Conservation (phyloP, 2,329 filamentous ascomycete species). For the Colletotrichum australisinense region DNA sequence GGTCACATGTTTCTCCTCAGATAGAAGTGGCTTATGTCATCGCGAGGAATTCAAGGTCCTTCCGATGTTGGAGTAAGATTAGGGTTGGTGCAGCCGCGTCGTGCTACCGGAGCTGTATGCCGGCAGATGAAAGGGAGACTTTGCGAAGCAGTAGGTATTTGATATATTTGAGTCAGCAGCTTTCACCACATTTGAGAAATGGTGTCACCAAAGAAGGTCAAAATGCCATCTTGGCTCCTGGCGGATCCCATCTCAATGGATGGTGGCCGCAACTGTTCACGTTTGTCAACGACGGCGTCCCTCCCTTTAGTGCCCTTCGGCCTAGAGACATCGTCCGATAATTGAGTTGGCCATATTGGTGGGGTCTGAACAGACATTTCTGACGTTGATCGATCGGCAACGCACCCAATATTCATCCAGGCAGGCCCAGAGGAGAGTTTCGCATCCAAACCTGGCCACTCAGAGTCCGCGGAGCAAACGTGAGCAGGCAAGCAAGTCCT, state of each 20-base stretch:
- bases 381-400: constrained; percentile 29
- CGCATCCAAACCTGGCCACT: constrained; percentile 17
- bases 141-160: constrained; percentile 18
- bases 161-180: background rate
- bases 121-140: constrained; percentile 12
- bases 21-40: constrained; percentile 17
- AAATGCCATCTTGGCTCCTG: background rate
- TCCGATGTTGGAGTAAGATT: constrained; percentile 7
- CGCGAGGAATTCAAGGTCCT: constrained; percentile 16
- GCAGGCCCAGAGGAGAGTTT: constrained; percentile 18
- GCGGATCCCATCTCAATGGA: background rate
- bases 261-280: background rate
- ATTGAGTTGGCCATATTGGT: constrained; percentile 17
- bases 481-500: constrained; percentile 23
- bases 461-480: constrained; percentile 1
- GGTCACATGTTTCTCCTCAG: constrained; percentile 11
- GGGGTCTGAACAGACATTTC: constrained; percentile 29
- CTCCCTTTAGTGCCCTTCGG: constrained; percentile 15
- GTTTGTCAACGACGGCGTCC: background rate
- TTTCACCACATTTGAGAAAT: background rate
- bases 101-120: constrained; percentile 20
- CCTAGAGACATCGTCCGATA: constrained; percentile 31
- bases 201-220: background rate
- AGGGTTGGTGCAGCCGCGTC: constrained; percentile 5
- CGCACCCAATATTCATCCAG: background rate